Base-by-base conservation (phyloP, 257 asterid species). In the Salvia hispanica region DNA sequence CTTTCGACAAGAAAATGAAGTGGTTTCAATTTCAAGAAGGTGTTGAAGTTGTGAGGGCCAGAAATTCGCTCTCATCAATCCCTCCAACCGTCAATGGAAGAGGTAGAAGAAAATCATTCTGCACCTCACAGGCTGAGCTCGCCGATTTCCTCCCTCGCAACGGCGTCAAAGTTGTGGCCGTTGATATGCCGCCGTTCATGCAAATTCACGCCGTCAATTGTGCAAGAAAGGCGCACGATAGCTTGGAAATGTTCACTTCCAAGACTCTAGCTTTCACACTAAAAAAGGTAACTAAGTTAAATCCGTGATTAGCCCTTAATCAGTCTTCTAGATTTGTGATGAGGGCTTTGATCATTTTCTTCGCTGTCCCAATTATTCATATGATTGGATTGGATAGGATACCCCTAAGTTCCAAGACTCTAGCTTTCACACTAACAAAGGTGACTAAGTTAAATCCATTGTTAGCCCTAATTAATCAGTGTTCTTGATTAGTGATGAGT, bases 151-250 rank as follows among this genome's bases (percentile, higher is more conserved):
- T 92, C 21, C 76, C 86, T 7, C 80, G 84, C 61, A 79, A 61
- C 44, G 95, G 96, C 57, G 98, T 86, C 47, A 92, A 82, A 72
- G 85, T 89, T 63, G 95, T 90, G 63, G 92, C 98, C 12, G 98
- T 89, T 16, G 98, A 92, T 73, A 92, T 92, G 98, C 93, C 97
- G 3, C 95, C 98, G 4, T 90, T 81, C 76, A 88, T 92, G 98
- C 97, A 90, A 82, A 83, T 90, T 76, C 98, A 92, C 70, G 98
- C 91, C 54, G 96, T 92, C 9, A 88, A 88, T 80, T 89, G 86
- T 79, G 96, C 97, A 9, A 86, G 98, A 77, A 92, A 86, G 69
- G 77, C 92, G 48, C 85, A 72, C 77, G 98, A 92, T 76, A 92
- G 98, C 85, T 71, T 92, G 84, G 98, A 92, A 62, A 92, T 88